These are phyloP conservation scores for Pseudocercospora macadamiae DNA, from an alignment of 2,329 filamentous ascomycete genomes.

Conservation along the genomic window DNA sequence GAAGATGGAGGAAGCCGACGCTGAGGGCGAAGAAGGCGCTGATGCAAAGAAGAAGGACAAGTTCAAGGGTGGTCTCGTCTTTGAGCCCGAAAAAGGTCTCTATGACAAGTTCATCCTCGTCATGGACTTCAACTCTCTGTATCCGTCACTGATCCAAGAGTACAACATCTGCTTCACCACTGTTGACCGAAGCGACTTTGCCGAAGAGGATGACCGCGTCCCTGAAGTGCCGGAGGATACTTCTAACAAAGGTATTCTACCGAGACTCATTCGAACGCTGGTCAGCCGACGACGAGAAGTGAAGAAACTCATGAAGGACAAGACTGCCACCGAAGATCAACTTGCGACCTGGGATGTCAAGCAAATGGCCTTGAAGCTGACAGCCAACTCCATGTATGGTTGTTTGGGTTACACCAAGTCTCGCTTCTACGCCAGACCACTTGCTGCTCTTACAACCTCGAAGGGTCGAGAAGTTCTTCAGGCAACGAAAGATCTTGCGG, in stretches of 20 bases:
- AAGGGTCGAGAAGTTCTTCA: conserved; percentile 97
- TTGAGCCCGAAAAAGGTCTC: conserved; percentile 94
- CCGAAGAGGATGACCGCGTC: conserved; percentile 82
- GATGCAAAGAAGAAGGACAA: conserved; percentile 98
- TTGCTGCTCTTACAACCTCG: conserved; percentile 93
- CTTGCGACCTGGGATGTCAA: conserved; percentile 97
- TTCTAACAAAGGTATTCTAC: conserved; percentile 81
- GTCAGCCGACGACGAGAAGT: conserved; percentile 88
- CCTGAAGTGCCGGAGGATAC: conserved; percentile 77
- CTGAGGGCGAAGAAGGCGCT: conserved; percentile 64
- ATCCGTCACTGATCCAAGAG: conserved; percentile 98
- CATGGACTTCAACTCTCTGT: conserved; percentile 99
- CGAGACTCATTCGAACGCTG: conserved; percentile 86
- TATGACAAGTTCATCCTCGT: conserved; percentile 98
- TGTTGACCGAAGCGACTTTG: conserved; percentile 74
- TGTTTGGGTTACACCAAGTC: conserved; percentile 97
- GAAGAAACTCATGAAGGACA: conserved; percentile 96
- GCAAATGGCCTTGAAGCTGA: conserved; percentile 93
- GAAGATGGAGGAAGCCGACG: conserved; percentile 72
- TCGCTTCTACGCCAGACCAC: conserved; percentile 91
- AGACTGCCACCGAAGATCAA: conserved; percentile 80
- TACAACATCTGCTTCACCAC: conserved; percentile 99
- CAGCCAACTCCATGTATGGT: conserved; percentile 99
- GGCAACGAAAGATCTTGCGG: conserved; percentile 93
- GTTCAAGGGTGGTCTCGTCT: conserved; percentile 97